Percentiles rank a stretch among this genome's conserved stretches.
Evolutionary conservation across 2,329 filamentous ascomycete genomes (phyloP).

Genomic region (Pseudodiploospora longispora): DNA sequence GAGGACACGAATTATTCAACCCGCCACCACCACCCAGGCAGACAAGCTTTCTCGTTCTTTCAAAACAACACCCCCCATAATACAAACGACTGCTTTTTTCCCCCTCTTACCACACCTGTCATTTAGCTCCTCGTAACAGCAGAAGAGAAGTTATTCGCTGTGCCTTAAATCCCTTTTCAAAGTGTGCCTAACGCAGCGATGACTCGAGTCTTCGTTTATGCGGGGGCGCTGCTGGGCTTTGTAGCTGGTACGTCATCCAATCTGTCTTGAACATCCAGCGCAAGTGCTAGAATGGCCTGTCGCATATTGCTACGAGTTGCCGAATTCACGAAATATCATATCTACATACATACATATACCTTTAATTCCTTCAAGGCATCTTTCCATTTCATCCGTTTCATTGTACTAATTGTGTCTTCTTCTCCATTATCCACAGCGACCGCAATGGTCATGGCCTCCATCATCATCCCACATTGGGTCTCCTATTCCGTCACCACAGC

Average conservation of each 20-base stretch:
- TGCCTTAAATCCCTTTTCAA: too few relatives aligned
- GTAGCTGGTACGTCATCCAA: conserved; percentile 30
- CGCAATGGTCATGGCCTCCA: conserved; percentile 61
- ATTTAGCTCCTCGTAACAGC: too few relatives aligned
- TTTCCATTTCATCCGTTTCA: neutral
- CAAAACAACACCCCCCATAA: too few relatives aligned
- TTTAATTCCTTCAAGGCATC: neutral
- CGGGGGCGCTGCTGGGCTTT: conserved; percentile 33
- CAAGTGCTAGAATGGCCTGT: too few relatives aligned
- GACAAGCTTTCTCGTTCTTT: too few relatives aligned
- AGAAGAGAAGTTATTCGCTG: too few relatives aligned
- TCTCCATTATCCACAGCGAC: conserved; percentile 42
- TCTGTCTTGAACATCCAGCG: too few relatives aligned
- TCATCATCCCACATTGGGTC: conserved; percentile 65
- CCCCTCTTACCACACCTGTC: too few relatives aligned
- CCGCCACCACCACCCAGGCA: too few relatives aligned
- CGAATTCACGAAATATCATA: neutral
- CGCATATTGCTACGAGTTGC: neutral
- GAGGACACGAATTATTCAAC: too few relatives aligned
- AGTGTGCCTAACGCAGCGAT: conserved; percentile 18
- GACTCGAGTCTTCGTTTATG: conserved; percentile 37
- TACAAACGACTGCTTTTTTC: too few relatives aligned
- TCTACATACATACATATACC: too few relatives aligned
- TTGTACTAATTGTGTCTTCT: neutral
- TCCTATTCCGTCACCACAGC: conserved; percentile 49